These are phyloP conservation scores for Cordyceps fumosorosea DNA, from an alignment of 2,329 filamentous ascomycete genomes.

Conservation along the genomic window DNA sequence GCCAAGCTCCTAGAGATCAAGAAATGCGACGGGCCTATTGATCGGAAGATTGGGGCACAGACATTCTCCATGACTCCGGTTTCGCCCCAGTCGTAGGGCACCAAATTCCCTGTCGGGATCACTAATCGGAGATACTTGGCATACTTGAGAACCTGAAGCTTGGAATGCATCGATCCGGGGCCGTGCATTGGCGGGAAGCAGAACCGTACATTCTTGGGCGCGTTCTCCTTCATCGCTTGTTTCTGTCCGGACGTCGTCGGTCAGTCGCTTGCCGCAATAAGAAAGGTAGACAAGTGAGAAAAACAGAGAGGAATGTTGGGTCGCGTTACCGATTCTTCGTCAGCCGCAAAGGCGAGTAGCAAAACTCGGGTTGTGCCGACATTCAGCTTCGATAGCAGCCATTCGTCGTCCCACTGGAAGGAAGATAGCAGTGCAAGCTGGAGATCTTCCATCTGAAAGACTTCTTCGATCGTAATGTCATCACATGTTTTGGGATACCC, in stretches of 20 bases:
- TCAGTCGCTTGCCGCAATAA: neutral
- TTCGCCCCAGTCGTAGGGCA: slow-evolving; percentile 85
- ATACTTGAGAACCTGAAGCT: slow-evolving; percentile 85
- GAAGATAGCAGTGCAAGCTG: slow-evolving; percentile 77
- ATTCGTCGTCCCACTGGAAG: slow-evolving; percentile 78
- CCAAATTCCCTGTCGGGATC: slow-evolving; percentile 81
- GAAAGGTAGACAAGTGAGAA: neutral
- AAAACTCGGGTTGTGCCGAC: slow-evolving; percentile 52
- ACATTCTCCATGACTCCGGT: slow-evolving; percentile 79
- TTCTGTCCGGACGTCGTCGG: slow-evolving; percentile 29
- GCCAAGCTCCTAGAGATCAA: neutral
- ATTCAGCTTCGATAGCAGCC: slow-evolving; percentile 68
- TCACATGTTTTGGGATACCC: slow-evolving; percentile 55
- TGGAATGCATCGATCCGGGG: slow-evolving; percentile 81
- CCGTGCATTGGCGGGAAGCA: slow-evolving; percentile 80
- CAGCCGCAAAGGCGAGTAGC: slow-evolving; percentile 49
- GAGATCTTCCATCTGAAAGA: slow-evolving; percentile 67
- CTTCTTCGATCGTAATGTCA: slow-evolving; percentile 83
- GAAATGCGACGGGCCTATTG: neutral
- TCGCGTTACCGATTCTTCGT: slow-evolving; percentile 43
- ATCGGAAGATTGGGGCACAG: slow-evolving; percentile 2
- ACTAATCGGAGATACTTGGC: slow-evolving; percentile 67
- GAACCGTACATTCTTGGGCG: slow-evolving; percentile 52
- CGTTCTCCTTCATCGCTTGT: slow-evolving; percentile 41
- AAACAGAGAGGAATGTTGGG: neutral